Evolutionary conservation across 2,329 filamentous ascomycete genomes (phyloP).

Genomic region (Monascus ruber): DNA sequence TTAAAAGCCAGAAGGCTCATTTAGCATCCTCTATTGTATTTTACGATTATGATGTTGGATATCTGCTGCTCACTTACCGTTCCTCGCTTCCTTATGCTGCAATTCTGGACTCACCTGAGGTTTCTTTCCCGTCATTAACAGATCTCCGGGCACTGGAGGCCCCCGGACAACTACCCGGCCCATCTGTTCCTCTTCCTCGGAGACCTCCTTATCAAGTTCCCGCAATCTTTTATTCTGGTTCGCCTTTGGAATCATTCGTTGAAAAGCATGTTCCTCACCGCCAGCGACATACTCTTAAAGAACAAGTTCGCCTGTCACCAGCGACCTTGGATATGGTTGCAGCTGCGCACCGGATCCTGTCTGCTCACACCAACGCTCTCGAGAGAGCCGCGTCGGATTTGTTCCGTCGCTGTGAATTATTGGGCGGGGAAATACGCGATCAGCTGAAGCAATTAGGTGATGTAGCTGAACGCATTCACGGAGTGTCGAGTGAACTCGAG

Average conservation of each 20-base stretch:
- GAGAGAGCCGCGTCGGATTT: slow-evolving; percentile 39
- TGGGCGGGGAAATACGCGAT: slow-evolving; percentile 36
- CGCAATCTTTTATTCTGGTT: slow-evolving; percentile 27
- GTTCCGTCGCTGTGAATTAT: slow-evolving; percentile 40
- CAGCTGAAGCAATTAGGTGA: slow-evolving; percentile 36
- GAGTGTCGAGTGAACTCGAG: slow-evolving; percentile 27
- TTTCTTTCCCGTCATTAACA: slow-evolving; percentile 16
- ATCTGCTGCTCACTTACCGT: slow-evolving; percentile 43
- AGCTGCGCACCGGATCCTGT: slow-evolving; percentile 35
- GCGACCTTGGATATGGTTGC: slow-evolving; percentile 38
- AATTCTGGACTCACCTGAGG: slow-evolving; percentile 38
- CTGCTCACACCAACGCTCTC: slow-evolving; percentile 34
- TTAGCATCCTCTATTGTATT: slow-evolving; percentile 42
- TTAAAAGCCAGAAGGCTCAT: slow-evolving; percentile 18
- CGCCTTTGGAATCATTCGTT: slow-evolving; percentile 29
- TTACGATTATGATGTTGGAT: slow-evolving; percentile 46
- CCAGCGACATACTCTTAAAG: slow-evolving; percentile 30
- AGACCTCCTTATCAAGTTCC: slow-evolving; percentile 33
- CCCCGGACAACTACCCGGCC: slow-evolving; percentile 9
- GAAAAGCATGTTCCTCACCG: slow-evolving; percentile 33
- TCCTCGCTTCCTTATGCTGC: slow-evolving; percentile 40
- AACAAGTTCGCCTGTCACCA: slow-evolving; percentile 37
- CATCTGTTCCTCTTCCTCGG: slow-evolving; percentile 19
- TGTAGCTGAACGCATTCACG: slow-evolving; percentile 34
- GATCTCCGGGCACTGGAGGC: slow-evolving; percentile 16